Percentiles rank a stretch among this genome's conserved stretches.
phyloP scores from a whole-genome alignment of 2,329 filamentous ascomycete genomes.

The Phaeomoniella chlamydospora region DNA sequence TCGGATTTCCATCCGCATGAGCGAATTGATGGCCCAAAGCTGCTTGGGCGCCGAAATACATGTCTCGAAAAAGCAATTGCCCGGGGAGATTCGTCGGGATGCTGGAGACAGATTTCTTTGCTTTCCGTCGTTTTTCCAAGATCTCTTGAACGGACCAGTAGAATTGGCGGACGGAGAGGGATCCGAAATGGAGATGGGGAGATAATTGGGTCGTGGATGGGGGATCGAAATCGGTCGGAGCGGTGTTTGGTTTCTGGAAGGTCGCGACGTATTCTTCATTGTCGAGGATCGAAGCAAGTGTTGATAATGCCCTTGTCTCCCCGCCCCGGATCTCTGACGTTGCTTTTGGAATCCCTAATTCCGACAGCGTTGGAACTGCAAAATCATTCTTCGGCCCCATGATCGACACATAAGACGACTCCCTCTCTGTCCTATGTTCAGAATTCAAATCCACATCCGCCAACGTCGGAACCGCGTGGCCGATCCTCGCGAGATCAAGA shows the following conservation, averaged over 20 bases:
- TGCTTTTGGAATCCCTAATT: conserved; percentile 48
- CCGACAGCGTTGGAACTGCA: conserved; percentile 53
- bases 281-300: conserved; percentile 43
- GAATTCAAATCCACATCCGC: conserved; percentile 46
- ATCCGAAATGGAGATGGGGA: conserved; percentile 61
- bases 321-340: conserved; percentile 56
- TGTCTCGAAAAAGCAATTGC: conserved; percentile 64
- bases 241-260: conserved; percentile 64
- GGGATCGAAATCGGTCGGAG: conserved; percentile 57
- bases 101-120: conserved; percentile 36
- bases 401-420: conserved; percentile 42
- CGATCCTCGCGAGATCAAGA: conserved; percentile 24
- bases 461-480: conserved; percentile 33
- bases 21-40: conserved; percentile 48
- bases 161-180: conserved; percentile 54
- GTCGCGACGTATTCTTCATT: conserved; percentile 55
- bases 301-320: conserved; percentile 48
- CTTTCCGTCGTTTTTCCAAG: conserved; percentile 40
- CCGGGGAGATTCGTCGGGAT: conserved; percentile 58
- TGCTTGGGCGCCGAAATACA: conserved; percentile 71
- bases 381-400: conserved; percentile 57
- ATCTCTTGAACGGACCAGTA: conserved; percentile 57
- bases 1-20: conserved; percentile 50
- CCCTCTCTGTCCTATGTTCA: conserved; percentile 30
- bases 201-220: conserved; percentile 61